These are phyloP conservation scores for Solanum tarijense DNA, from an alignment of 257 asterid genomes.

Conservation along the genomic window DNA sequence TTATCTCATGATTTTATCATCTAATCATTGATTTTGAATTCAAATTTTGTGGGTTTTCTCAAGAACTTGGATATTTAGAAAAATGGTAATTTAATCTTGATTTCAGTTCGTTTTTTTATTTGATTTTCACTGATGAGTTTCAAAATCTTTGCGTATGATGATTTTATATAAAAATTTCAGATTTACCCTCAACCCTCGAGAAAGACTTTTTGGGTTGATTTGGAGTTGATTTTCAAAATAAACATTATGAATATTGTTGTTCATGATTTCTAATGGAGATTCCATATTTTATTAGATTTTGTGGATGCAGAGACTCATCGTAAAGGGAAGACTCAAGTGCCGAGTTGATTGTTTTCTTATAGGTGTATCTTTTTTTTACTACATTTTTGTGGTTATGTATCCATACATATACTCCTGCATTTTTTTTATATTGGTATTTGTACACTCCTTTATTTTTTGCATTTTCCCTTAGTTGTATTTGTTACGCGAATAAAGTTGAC, in stretches of 20 bases:
- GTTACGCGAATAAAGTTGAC: no score
- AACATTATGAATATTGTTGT: background rate
- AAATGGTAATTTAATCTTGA: no score
- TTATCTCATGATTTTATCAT: background rate
- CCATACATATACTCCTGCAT: background rate
- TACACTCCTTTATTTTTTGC: background rate
- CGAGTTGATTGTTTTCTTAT: no score
- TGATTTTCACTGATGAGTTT: background rate
- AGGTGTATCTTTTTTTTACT: background rate
- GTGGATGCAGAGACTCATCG: background rate
- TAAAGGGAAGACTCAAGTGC: background rate
- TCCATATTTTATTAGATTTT: background rate
- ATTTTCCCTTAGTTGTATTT: background rate
- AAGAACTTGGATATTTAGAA: background rate
- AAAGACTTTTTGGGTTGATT: background rate
- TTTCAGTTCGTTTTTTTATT: no score
- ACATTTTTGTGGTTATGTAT: background rate
- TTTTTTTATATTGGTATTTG: background rate
- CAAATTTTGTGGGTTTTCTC: background rate
- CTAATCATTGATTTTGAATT: background rate
- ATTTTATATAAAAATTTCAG: background rate
- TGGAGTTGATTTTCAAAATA: background rate
- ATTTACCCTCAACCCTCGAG: background rate
- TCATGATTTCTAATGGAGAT: background rate
- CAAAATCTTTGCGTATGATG: no score